Conservation (phyloP, 202 grass and related monocot species). For the Panicum virgatum region DNA sequence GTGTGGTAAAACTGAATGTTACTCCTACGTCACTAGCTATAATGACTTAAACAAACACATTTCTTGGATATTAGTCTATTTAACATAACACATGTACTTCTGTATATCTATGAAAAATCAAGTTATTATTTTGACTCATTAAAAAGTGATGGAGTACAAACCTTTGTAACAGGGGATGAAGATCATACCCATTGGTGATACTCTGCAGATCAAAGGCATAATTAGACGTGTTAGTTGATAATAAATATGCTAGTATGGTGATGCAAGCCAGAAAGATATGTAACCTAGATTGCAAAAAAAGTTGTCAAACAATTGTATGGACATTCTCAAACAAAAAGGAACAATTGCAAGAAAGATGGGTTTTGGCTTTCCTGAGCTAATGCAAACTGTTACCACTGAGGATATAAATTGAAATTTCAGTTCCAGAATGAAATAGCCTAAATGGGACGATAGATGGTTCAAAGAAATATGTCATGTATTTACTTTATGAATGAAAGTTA, state of each 20-base stretch:
- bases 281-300: background rate
- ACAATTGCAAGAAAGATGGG: too few relatives aligned
- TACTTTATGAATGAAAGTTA: too few relatives aligned
- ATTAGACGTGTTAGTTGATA: slow-evolving; percentile 8
- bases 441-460: too few relatives aligned
- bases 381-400: too few relatives aligned
- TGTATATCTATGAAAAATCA: background rate
- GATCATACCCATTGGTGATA: slow-evolving; percentile 96
- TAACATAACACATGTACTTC: slow-evolving; percentile 6
- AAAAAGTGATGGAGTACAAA: slow-evolving; percentile 32
- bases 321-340: too few relatives aligned
- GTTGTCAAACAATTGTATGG: background rate
- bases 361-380: too few relatives aligned
- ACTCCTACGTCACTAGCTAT: background rate
- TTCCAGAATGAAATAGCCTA: too few relatives aligned
- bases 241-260: background rate
- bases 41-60: background rate
- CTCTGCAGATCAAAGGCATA: slow-evolving; percentile 47
- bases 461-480: too few relatives aligned
- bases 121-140: background rate
- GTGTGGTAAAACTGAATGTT: background rate
- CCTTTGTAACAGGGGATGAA: slow-evolving; percentile 99
- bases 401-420: too few relatives aligned
- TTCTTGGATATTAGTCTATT: background rate
- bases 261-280: background rate